These are phyloP conservation scores for Viridothelium virens DNA, from an alignment of 495 filamentous ascomycete genomes.

Conservation along the genomic window DNA sequence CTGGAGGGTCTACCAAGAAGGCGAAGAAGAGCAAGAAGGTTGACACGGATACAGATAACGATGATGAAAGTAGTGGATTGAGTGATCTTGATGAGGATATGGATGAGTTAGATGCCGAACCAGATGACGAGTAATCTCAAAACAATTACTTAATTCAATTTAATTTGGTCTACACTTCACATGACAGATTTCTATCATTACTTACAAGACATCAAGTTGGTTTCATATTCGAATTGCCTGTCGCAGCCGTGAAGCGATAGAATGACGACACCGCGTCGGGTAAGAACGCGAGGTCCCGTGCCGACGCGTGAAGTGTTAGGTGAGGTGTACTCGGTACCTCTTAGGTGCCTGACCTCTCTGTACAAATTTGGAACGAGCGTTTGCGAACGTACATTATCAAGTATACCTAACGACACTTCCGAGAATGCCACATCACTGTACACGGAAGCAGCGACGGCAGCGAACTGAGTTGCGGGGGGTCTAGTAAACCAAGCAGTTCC, in stretches of 20 bases:
- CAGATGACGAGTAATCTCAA: background rate
- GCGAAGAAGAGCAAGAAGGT: constrained; percentile 22
- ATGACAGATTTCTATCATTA: no score
- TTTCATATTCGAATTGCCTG: no score
- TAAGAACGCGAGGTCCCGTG: constrained; percentile 7
- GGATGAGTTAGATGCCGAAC: background rate
- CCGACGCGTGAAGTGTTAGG: background rate
- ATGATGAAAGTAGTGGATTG: constrained; percentile 25
- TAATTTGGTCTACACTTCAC: no score
- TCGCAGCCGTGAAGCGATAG: background rate
- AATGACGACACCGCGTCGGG: background rate
- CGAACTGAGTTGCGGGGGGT: no score
- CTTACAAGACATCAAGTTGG: no score
- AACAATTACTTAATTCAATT: no score
- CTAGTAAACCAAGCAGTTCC: no score
- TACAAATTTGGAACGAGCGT: background rate
- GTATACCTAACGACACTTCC: no score
- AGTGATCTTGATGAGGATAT: constrained; percentile 26
- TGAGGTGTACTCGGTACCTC: background rate
- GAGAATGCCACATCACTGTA: no score
- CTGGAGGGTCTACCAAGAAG: constrained; percentile 24
- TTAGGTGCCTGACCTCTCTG: background rate
- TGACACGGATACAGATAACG: constrained; percentile 17
- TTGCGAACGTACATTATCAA: background rate
- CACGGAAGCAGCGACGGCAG: no score